Evolutionary conservation across 371 early-diverging fungal genomes (phyloP), one percentile per base, ranked within the genome.

Genomic region (Nematocida major): DNA sequence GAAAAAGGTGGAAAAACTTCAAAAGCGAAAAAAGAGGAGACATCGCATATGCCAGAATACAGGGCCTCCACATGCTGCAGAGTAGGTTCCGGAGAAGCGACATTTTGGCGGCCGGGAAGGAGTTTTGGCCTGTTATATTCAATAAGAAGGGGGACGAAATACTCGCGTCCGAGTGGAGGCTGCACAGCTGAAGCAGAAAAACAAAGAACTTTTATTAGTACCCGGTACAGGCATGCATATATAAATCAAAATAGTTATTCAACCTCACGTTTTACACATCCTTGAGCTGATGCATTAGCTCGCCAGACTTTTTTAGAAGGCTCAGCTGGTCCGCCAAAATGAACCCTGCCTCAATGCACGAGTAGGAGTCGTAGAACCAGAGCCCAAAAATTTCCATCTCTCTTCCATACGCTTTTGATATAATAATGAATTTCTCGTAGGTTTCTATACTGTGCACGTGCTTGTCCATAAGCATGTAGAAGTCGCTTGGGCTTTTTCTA

Each of bases 41-140:
- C 22, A 79, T 94, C 11, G 87, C 91, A 15, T 95, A 90, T 84
- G 95, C 95, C 20, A 88, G 89, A 39, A 88, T 93, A 47, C 93
- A 95, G 82, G 92, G 93, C 2, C 87, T 89, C 67, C 80, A 85
- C 2, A 87, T 88, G 2, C 86, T 95, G 22, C 86, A 92, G 49
- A 88, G 89, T 28, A 92, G 91, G 79, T 95, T 94, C 79, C 86
- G 89, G 59, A 91, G 91, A 68, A 91, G 91, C 48, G 47, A 40
- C 49, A 68, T 86, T 13, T 81, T 84, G 9, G 59, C 59, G 26
- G 62, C 76, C n/a, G 34, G 42, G 43, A 30, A 50, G n/a, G 76
- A 73, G 47, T 73, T 36, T 42, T 73, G 76, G 76, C 76, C 76
- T 9, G 40, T 73, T 3, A 36, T 73, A 4, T 73, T 63, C 36